Evolutionary conservation across 1,139 yeast species (phyloP), one percentile per base, ranked within the genome.

Genomic region (Kurtzmaniella natalensis): DNA sequence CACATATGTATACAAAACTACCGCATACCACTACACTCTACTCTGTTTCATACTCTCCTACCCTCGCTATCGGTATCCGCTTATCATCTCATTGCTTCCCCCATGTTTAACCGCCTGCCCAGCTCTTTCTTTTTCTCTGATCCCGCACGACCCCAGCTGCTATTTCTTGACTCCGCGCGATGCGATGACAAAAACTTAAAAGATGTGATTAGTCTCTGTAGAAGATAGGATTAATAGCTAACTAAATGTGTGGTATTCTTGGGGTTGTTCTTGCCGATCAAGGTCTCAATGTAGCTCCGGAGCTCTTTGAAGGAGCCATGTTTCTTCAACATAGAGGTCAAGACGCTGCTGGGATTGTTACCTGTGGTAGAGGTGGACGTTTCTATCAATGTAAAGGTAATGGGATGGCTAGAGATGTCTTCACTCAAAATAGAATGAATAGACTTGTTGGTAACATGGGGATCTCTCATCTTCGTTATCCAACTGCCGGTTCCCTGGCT

Each of bases 311-410:
- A 59, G 96, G 96, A 14, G 85, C 94, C 43, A 79, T 88, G 69
- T 92, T 83, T 57, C 70, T 92, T 43, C 99, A 92, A 57, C 99
- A 92, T 57, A 77, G 99, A 54, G 99, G 99, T 31, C 99, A 92
- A 62, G 99, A 92, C 59, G 99, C 99, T 9, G 96, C 97, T n/a
- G 99, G 99, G 43, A 89, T 92, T 40, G 94, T 87, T 27, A 94
- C 98, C 9, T 88, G 96, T 60, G 98, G 96, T 34, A 69, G 85
- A 33, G 79, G 89, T 44, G 99, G 98, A 44, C 73, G 98, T 40
- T 73, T 94, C 38, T 89, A 87, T 64, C 97, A 92, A 64, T 92
- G 97, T 62, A 92, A 92, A 64, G 99, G 99, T 47, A 92, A 88
- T 59, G 99, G 99, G 44, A 87, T 94, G 96, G 97, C 95, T 37